A percentile compares a stretch with the other conserved stretches of the same genome.
Conservation (phyloP, 768 basidiomycete species). For the Suillus luteus region DNA sequence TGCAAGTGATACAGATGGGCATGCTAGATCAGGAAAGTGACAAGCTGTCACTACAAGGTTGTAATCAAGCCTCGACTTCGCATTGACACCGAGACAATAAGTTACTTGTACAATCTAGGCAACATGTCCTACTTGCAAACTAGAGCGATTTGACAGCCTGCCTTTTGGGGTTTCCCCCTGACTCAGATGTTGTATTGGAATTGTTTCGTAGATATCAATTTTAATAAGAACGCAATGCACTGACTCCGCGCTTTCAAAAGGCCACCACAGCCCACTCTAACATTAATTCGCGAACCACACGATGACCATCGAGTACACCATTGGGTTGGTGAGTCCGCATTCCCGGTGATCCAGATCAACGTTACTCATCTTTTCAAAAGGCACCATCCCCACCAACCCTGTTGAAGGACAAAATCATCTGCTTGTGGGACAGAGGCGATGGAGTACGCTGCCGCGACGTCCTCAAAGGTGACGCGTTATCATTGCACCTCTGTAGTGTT, state of each 20-base stretch:
- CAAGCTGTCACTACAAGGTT: neutral
- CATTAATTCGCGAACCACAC: neutral
- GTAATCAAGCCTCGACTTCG: neutral
- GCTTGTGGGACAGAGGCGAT: constrained; percentile 5
- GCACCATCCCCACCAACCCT: constrained; percentile 3
- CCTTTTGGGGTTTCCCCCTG: neutral
- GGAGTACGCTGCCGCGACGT: constrained; percentile 3
- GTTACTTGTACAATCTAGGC: neutral
- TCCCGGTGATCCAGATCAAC: no score
- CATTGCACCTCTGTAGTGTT: constrained; percentile 3
- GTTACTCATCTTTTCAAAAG: neutral
- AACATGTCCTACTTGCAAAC: neutral
- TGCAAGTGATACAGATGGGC: constrained; percentile 83
- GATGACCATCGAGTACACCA: constrained; percentile 1
- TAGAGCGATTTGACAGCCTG: neutral
- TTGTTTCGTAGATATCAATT: neutral
- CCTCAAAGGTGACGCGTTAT: neutral
- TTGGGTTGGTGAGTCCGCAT: neutral
- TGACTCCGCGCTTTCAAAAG: neutral
- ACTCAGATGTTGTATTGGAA: constrained; percentile 5
- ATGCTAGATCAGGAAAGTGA: constrained; percentile 37
- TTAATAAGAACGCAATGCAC: neutral
- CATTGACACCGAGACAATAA: constrained; percentile 1
- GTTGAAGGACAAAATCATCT: constrained; percentile 2
- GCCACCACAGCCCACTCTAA: neutral